Percentiles rank a stretch among this genome's conserved stretches.
Conservation (phyloP, 2,329 filamentous ascomycete genomes). For the Ophiobolus disseminans region DNA sequence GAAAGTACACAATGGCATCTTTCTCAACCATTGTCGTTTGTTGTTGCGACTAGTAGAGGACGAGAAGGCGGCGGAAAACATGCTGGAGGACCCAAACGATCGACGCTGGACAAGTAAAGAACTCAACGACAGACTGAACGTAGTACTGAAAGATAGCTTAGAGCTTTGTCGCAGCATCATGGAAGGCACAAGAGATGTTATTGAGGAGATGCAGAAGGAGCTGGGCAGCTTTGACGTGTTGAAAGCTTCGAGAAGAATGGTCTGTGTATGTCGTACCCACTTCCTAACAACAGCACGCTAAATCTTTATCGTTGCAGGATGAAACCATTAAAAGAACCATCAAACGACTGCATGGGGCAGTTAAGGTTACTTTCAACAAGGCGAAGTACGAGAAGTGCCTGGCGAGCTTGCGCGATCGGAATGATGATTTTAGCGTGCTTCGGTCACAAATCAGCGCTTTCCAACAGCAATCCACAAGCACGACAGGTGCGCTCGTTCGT, state of each 20-base stretch:
- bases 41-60: slow-evolving; percentile 23
- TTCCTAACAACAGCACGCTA: slow-evolving; percentile 1
- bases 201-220: slow-evolving; percentile 18
- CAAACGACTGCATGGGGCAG: slow-evolving; percentile 17
- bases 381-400: slow-evolving; percentile 23
- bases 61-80: slow-evolving; percentile 18
- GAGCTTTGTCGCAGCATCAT: slow-evolving; percentile 21
- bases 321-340: slow-evolving; percentile 23
- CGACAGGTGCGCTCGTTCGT: slow-evolving; percentile 1
- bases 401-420: slow-evolving; percentile 20
- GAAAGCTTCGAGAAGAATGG: slow-evolving; percentile 15
- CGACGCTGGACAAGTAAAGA: slow-evolving; percentile 21
- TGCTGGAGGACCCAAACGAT: slow-evolving; percentile 25
- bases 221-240: slow-evolving; percentile 26
- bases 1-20: slow-evolving; percentile 22
- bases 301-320: slow-evolving; percentile 13
- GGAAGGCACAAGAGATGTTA: slow-evolving; percentile 18
- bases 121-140: slow-evolving; percentile 21
- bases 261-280: slow-evolving; percentile 7
- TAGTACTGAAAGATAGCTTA: slow-evolving; percentile 19
- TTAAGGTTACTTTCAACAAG: slow-evolving; percentile 25
- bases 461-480: slow-evolving; percentile 12
- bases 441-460: slow-evolving; percentile 25
- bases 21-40: slow-evolving; percentile 30
- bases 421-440: slow-evolving; percentile 24